Base-by-base conservation (phyloP, 805 yeast species). In the Lipomyces orientalis region DNA sequence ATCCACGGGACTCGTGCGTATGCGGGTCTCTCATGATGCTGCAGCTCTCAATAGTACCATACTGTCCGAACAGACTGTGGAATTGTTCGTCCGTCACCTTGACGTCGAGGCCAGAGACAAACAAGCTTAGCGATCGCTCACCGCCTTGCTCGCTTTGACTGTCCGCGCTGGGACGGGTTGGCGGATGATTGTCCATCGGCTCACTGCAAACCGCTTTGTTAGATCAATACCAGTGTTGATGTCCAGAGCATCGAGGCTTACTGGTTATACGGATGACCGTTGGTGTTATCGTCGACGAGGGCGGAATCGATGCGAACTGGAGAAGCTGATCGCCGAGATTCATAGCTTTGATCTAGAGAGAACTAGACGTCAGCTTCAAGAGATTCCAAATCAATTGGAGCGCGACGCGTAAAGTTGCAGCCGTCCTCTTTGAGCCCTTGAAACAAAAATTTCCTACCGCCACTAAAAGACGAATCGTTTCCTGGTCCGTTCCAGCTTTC, bases 11-110 rank as follows among this genome's bases (percentile, higher is more conserved):
- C 34, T 75, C 79, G 1, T 80, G 77, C 0, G 86, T 79, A 54
- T 75, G 79, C 0, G 82, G 80, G 73, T 85, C 87, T 12, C 73
- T 59, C 81, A 85, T 83, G 61, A 85, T 79, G 65, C 82, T 84
- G 39, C 69, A 61, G 59, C 71, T 73, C 34, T 64, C 73, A 43
- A 78, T 76, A 16, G 66, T 58, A 37, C 79, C 80, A 60, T 65
- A 70, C 57, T 74, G 73, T 34, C 67, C 55, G 62, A 78, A 78
- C 52, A 78, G 61, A 3, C 72, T 77, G 43, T 64, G 68, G 22
- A 78, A 70, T 43, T 73, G 73, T 6, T 61, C 51, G 54, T 77
- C 79, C 19, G 69, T 68, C 19, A 78, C 76, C 16, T 73, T 67
- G 33, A 74, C 68, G n/a, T 79, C 68, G 34, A 78, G 58, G 4